Percentiles rank a stretch among this genome's conserved stretches.
These are phyloP conservation scores for Trypanosoma congolense DNA, from an alignment of 208 protist species.

Conservation along the genomic window DNA sequence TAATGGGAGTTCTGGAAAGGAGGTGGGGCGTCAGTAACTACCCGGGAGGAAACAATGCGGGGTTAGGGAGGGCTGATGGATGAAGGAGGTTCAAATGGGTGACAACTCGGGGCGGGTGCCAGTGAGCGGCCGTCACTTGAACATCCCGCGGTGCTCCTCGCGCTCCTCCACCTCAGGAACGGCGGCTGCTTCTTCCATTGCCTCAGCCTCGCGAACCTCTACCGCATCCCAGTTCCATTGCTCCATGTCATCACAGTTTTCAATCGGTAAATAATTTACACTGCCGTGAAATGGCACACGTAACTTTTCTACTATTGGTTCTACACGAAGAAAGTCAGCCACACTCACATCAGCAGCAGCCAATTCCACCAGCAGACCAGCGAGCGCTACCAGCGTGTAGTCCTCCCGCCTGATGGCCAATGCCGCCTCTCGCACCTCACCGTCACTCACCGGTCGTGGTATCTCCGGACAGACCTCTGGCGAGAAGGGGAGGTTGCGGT, in stretches of 20 bases:
- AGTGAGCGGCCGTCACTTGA: conserved; percentile 41
- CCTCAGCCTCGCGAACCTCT: conserved; percentile 41
- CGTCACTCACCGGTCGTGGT: background rate
- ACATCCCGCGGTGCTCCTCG: conserved; percentile 62
- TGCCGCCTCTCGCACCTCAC: conserved; percentile 12
- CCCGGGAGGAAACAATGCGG: too few species aligned
- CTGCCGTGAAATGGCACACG: conserved; percentile 66
- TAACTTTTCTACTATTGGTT: conserved; percentile 78
- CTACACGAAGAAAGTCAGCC: conserved; percentile 57
- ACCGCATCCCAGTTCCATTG: conserved; percentile 65
- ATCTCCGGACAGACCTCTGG: background rate
- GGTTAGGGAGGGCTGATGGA: too few species aligned
- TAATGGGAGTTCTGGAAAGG: too few species aligned
- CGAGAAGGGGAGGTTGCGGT: conserved; percentile 7
- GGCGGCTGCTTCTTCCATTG: conserved; percentile 1
- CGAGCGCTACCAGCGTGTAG: conserved; percentile 75
- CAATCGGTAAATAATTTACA: conserved; percentile 67
- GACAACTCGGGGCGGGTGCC: too few species aligned
- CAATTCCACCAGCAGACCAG: conserved; percentile 75
- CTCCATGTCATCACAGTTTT: conserved; percentile 86
- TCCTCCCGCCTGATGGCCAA: conserved; percentile 67
- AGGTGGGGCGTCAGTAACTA: too few species aligned
- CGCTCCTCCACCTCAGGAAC: conserved; percentile 61
- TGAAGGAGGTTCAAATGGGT: too few species aligned
- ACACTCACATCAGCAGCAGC: conserved; percentile 42